Evolutionary conservation across 768 basidiomycete genomes (phyloP).

Genomic region (Leccinum subgranulosum): DNA sequence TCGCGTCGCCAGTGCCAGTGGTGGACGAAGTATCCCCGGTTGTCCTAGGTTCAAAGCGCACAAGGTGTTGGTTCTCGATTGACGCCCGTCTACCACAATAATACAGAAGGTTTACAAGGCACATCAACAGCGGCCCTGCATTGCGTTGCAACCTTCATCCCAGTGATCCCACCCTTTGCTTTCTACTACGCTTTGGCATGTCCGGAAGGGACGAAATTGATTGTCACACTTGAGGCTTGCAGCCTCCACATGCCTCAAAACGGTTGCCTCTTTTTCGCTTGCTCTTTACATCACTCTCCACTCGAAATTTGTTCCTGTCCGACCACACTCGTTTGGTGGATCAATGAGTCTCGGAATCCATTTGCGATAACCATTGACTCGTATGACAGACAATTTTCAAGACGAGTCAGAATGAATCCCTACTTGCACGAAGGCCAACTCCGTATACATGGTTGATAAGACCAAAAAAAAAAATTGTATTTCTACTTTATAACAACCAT

Average conservation of each 20-base stretch:
- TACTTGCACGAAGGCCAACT: background rate
- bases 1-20: background rate
- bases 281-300: background rate
- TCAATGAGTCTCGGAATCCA: background rate
- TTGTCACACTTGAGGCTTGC: background rate
- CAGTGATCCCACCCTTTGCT: background rate
- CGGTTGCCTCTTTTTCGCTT: background rate
- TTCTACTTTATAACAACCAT: too few relatives aligned
- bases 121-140: background rate
- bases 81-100: background rate
- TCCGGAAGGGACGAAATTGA: background rate
- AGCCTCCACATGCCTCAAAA: background rate
- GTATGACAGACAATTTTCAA: background rate
- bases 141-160: background rate
- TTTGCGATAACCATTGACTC: background rate
- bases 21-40: background rate
- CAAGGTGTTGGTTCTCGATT: background rate
- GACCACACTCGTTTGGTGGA: background rate
- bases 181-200: background rate
- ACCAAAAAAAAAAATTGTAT: background rate
- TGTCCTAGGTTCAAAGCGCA: background rate
- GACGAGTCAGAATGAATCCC: background rate
- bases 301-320: background rate
- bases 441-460: background rate
- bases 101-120: background rate